These are phyloP conservation scores for Botrytis hyacinthi DNA, from an alignment of 2,329 filamentous ascomycete species.

Conservation along the genomic window DNA sequence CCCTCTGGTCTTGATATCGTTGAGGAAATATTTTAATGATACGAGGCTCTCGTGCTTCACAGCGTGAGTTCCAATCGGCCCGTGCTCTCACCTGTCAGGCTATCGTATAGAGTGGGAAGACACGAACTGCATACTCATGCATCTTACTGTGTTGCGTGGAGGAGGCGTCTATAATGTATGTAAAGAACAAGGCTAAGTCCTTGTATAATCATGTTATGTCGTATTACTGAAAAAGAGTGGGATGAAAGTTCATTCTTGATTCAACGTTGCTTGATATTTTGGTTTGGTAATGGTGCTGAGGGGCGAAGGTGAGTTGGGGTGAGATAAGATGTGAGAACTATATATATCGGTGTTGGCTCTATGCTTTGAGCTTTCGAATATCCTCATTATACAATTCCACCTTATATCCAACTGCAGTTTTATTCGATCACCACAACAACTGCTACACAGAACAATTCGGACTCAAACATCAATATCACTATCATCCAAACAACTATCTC, in stretches of 20 bases:
- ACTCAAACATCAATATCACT: not conserved
- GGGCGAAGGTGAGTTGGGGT: not conserved
- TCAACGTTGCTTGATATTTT: slow-evolving; percentile 14
- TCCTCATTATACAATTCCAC: slow-evolving; percentile 1
- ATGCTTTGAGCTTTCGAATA: not conserved
- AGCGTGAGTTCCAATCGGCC: slow-evolving; percentile 11
- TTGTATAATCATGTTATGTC: slow-evolving; percentile 11
- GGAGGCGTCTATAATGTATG: not conserved
- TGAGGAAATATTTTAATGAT: not conserved
- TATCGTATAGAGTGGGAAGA: slow-evolving; percentile 13
- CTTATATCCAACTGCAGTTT: not conserved
- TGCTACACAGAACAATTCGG: not conserved
- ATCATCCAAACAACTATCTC: not conserved
- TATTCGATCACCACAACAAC: not conserved
- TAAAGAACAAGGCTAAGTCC: not conserved
- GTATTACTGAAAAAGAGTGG: not conserved
- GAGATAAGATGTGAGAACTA: slow-evolving; percentile 4
- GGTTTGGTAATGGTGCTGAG: slow-evolving; percentile 6
- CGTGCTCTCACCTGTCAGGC: slow-evolving; percentile 4
- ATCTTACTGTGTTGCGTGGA: slow-evolving; percentile 16
- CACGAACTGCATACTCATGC: slow-evolving; percentile 13
- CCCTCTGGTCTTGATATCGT: not conserved
- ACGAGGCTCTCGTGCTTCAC: slow-evolving; percentile 10
- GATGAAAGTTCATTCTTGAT: not conserved
- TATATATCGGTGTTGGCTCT: not conserved